A percentile compares a stretch with the other conserved stretches of the same genome.
Evolutionary conservation across 2,329 filamentous ascomycete genomes (phyloP).

Genomic region (Botryotinia convoluta): DNA sequence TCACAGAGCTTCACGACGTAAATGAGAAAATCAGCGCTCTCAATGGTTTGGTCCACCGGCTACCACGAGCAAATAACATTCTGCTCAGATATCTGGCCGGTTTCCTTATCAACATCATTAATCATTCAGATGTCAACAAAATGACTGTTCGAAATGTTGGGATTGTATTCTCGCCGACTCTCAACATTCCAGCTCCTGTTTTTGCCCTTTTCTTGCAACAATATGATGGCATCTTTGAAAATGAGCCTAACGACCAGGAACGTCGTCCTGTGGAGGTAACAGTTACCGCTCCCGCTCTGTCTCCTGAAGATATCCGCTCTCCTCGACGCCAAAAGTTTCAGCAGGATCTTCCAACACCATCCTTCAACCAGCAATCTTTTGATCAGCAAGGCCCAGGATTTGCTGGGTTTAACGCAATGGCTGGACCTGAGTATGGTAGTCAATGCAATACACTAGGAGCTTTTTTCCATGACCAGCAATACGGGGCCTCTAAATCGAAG

Average conservation of each 20-base stretch:
- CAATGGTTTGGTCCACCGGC: slow-evolving; percentile 72
- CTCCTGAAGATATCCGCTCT: slow-evolving; percentile 59
- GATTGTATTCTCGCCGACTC: slow-evolving; percentile 94
- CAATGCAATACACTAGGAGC: slow-evolving; percentile 31
- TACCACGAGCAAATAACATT: slow-evolving; percentile 78
- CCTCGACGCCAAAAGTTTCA: slow-evolving; percentile 62
- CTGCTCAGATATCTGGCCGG: slow-evolving; percentile 81
- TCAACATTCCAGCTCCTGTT: slow-evolving; percentile 93
- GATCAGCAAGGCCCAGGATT: slow-evolving; percentile 49
- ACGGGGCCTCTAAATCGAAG: slow-evolving; percentile 41
- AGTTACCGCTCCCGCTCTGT: slow-evolving; percentile 42
- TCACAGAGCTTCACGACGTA: slow-evolving; percentile 74
- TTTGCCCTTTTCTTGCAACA: slow-evolving; percentile 94
- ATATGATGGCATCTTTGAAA: slow-evolving; percentile 80
- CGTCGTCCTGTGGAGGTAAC: slow-evolving; percentile 50
- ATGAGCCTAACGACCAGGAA: slow-evolving; percentile 63
- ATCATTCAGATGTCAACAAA: slow-evolving; percentile 87
- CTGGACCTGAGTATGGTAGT: slow-evolving; percentile 37
- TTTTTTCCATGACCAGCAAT: slow-evolving; percentile 33
- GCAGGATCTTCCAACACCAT: slow-evolving; percentile 62
- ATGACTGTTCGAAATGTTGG: slow-evolving; percentile 98
- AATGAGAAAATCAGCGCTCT: slow-evolving; percentile 74
- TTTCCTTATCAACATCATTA: slow-evolving; percentile 89
- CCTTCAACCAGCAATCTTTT: slow-evolving; percentile 46
- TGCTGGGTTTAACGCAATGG: slow-evolving; percentile 38